phyloP scores from a whole-genome alignment of 1,284 basidiomycete species.

The Golubevia sp. region DNA sequence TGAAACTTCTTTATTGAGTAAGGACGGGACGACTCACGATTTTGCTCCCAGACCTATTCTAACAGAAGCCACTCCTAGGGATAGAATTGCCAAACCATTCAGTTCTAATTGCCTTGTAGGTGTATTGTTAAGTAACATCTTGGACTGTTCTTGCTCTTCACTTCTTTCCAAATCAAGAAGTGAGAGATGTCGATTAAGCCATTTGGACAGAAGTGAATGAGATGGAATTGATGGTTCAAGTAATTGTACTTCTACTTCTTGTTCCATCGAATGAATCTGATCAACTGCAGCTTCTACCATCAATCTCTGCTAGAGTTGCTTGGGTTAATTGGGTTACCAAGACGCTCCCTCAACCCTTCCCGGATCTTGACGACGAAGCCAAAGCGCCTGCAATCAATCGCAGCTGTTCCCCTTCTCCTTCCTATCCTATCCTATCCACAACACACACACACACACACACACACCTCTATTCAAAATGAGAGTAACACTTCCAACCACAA shows the following conservation, averaged over 20 bases:
- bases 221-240: neutral
- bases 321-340: no score
- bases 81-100: constrained; percentile 47
- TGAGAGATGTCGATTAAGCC: constrained; percentile 34
- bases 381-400: no score
- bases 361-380: no score
- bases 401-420: no score
- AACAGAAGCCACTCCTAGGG: constrained; percentile 30
- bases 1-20: no score
- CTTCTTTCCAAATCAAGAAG: constrained; percentile 34
- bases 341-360: no score
- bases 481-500: no score
- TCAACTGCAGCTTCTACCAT: no score
- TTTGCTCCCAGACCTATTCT: constrained; percentile 46
- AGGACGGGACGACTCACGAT: constrained; percentile 15
- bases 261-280: no score
- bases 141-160: constrained; percentile 43
- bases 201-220: constrained; percentile 10
- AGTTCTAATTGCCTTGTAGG: constrained; percentile 45
- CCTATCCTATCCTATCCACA: neutral
- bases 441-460: neutral
- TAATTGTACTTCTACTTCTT: no score
- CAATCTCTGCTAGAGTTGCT: no score
- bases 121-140: constrained; percentile 40
- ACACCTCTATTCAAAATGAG: neutral